Conservation (phyloP, 2,329 filamentous ascomycete genomes). For the Rhynchosporium agropyri region DNA sequence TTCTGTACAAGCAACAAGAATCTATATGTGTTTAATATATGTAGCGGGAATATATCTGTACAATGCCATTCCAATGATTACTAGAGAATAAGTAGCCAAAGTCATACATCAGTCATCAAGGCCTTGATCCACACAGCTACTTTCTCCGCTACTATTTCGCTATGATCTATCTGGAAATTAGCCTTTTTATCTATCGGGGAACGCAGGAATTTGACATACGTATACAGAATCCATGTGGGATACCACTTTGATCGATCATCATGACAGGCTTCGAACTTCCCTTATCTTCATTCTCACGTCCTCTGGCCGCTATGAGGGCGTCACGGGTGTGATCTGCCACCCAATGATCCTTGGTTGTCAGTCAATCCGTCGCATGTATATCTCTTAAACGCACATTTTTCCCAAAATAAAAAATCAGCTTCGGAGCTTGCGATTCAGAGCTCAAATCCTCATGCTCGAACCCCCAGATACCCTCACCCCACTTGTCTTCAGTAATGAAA, state of each 20-base stretch:
- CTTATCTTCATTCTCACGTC: conserved; percentile 38
- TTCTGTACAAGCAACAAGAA: too few relatives aligned
- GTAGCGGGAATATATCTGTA: background rate
- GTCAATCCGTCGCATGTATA: background rate
- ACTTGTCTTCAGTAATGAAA: conserved; percentile 59
- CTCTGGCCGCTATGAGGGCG: conserved; percentile 53
- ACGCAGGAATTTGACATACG: conserved; percentile 44
- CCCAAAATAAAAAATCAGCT: conserved; percentile 63
- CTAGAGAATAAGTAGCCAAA: background rate
- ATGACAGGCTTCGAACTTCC: conserved; percentile 48
- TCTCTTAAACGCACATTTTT: conserved; percentile 43
- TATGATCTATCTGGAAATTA: conserved; percentile 45
- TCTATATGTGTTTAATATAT: too few relatives aligned
- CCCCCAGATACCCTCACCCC: conserved; percentile 63
- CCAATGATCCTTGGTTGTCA: conserved; percentile 56
- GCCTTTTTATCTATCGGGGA: too few relatives aligned
- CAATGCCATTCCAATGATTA: background rate
- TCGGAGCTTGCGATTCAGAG: conserved; percentile 43
- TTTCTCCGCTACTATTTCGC: conserved; percentile 53
- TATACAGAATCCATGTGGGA: conserved; percentile 65
- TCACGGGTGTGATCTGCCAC: conserved; percentile 59
- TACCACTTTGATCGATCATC: conserved; percentile 56
- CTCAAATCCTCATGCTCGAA: conserved; percentile 42
- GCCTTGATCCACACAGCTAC: conserved; percentile 45
- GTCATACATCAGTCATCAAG: conserved; percentile 27